Evolutionary conservation across 140 eudicot genomes (phyloP), one percentile per base, ranked within the genome.

Genomic region (Cichorium intybus): DNA sequence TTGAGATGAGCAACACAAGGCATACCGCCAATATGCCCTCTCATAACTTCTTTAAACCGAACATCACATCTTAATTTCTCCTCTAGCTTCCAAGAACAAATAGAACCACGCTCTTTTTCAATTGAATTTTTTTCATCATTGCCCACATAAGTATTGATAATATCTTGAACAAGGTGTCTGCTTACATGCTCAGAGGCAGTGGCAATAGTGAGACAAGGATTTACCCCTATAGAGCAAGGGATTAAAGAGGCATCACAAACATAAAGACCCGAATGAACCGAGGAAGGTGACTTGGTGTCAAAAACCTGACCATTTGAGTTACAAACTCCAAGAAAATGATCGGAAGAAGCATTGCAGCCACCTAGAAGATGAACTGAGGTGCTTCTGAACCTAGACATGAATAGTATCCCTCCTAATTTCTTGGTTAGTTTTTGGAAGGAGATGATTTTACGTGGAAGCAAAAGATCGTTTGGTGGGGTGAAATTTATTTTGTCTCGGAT

Each of bases 321-420:
- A 35, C 86, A 81, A 27, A 76, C 86, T 6, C 82, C 86, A 7
- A 15, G n/a, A 1, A 73, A 67, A 63, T 53, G 52, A 69, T 81
- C 82, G 8, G 71, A 55, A 26, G 86, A 58, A 41, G 82, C 86
- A 76, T 43, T 76, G 60, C 86, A 81, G 9, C 86, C 82, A 12
- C 86, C 86, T 62, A 81, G 50, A 20, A 72, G 86, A 72, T 81
- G 86, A 22, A 81, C 82, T 11, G 82, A 62, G 24, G 86, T 72
- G 62, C 86, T 81, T 20, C 80, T 57, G 26, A 48, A 76, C 52
- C 62, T 69, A 23, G 82, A 72, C 74, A 81, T 62, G 76, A 72
- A 69, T n/a, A 81, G 62, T 29, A 77, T 43, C 28, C 86, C 86
- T 23, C 86, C 86, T 6, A 81, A 41, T 43, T 76, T 81, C 15